Percentiles rank a stretch among this genome's conserved stretches.
These are phyloP conservation scores for Globisporangium polare DNA, from an alignment of 352 stramenopile genomes.

Conservation along the genomic window DNA sequence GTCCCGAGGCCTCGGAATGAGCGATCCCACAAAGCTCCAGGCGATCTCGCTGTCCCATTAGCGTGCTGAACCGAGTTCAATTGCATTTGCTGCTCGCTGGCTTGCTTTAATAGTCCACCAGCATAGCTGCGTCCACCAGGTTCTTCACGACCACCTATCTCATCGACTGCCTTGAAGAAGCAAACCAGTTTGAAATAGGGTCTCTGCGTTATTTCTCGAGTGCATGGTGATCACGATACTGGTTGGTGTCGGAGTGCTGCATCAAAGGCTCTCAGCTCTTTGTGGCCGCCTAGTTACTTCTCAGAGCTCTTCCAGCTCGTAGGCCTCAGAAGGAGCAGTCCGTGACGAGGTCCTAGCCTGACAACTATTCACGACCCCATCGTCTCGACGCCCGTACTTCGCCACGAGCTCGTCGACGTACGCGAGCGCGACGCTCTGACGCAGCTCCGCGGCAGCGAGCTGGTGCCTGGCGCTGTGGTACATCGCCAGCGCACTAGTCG, in stretches of 20 bases:
- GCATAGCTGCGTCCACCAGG: not conserved
- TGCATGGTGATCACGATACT: not conserved
- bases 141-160: not conserved
- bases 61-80: no score
- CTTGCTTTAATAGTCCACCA: no score
- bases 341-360: not conserved
- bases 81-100: no score
- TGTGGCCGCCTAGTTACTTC: no score
- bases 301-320: not conserved
- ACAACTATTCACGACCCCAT: no score
- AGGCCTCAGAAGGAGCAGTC: not conserved
- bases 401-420: constrained; percentile 5
- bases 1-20: not conserved
- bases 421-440: not conserved
- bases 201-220: not conserved
- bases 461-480: constrained; percentile 6
- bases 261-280: not conserved
- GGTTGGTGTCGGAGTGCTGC: not conserved
- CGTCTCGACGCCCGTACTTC: not conserved
- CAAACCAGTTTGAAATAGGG: not conserved
- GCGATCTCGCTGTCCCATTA: no score
- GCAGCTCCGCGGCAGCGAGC: not conserved
- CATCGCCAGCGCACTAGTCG: not conserved
- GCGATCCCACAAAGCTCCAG: not conserved
- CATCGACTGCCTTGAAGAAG: constrained; percentile 2